Conservation (phyloP, 257 asterid genomes). For the Solanum arcanum region DNA sequence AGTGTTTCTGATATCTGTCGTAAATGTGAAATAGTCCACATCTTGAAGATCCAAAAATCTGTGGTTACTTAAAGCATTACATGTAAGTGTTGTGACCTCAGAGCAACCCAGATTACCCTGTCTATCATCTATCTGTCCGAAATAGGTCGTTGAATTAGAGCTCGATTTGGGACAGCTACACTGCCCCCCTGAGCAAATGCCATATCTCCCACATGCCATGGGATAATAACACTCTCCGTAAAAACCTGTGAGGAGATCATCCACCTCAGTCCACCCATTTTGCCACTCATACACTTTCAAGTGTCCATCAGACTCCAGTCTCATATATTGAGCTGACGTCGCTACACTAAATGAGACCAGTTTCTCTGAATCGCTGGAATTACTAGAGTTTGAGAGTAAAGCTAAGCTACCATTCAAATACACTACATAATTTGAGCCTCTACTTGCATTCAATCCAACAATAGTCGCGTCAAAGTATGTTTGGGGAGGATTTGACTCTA, state of each 20-base stretch:
- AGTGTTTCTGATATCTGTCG: not conserved
- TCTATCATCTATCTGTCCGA: conserved; percentile 8
- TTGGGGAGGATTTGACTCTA: conserved; percentile 17
- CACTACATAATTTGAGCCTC: conserved; percentile 18
- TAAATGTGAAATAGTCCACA: conserved; percentile 16
- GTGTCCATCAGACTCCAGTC: conserved; percentile 29
- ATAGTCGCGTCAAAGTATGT: not conserved
- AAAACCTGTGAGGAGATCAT: conserved; percentile 11
- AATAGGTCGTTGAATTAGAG: not conserved
- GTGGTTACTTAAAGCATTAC: conserved; percentile 10
- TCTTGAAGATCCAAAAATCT: conserved; percentile 22
- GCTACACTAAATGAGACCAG: not conserved
- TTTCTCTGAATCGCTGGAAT: not conserved
- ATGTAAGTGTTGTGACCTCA: conserved; percentile 8
- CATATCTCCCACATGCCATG: conserved; percentile 25
- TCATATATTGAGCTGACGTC: conserved; percentile 27
- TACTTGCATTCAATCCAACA: not conserved
- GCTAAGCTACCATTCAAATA: conserved; percentile 31
- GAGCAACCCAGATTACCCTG: conserved; percentile 35
- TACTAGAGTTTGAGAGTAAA: conserved; percentile 8
- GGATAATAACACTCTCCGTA: conserved; percentile 24
- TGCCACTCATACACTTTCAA: conserved; percentile 27
- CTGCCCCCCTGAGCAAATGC: conserved; percentile 27
- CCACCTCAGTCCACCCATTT: conserved; percentile 12
- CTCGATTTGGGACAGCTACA: conserved; percentile 30